Conservation (phyloP, 73 alveolate genomes). For the Blepharisma japonicum region DNA sequence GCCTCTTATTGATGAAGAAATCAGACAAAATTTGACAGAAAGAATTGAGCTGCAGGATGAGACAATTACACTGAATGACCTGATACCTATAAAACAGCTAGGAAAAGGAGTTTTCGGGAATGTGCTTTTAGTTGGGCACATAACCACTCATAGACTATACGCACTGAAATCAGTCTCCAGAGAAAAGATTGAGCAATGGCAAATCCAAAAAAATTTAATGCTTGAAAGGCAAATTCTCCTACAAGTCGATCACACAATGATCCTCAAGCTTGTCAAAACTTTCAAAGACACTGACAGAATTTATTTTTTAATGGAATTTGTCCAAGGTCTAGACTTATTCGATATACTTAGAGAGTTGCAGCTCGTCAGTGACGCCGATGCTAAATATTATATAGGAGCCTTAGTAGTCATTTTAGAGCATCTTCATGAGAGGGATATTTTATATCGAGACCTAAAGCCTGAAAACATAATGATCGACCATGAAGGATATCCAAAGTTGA, state of each 20-base stretch:
- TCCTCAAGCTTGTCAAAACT: conserved; percentile 49
- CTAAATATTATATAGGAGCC: conserved; percentile 45
- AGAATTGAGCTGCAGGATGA: conserved; percentile 41
- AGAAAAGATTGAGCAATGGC: conserved; percentile 36
- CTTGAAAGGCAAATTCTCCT: conserved; percentile 37
- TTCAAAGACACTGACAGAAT: conserved; percentile 44
- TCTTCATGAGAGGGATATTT: conserved; percentile 56
- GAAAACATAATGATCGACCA: conserved; percentile 77
- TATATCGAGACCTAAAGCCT: conserved; percentile 76
- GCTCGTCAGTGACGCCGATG: conserved; percentile 35
- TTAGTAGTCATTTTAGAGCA: conserved; percentile 52
- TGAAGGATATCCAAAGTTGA: conserved; percentile 69
- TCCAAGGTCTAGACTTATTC: conserved; percentile 52
- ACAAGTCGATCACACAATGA: conserved; percentile 47
- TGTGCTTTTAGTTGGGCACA: conserved; percentile 44
- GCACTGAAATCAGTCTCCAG: conserved; percentile 52
- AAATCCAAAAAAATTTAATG: conserved; percentile 23
- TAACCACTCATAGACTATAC: conserved; percentile 38
- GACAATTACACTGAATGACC: conserved; percentile 28
- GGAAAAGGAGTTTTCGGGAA: conserved; percentile 59
- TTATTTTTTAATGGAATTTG: conserved; percentile 48
- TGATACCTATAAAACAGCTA: conserved; percentile 32
- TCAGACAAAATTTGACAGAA: conserved; percentile 28
- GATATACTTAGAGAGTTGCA: conserved; percentile 55
- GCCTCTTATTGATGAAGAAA: conserved; percentile 53